Percentiles rank a stretch among this genome's conserved stretches.
Evolutionary conservation across 2,329 filamentous ascomycete species (phyloP).

Genomic region (Corynespora cassiicola): DNA sequence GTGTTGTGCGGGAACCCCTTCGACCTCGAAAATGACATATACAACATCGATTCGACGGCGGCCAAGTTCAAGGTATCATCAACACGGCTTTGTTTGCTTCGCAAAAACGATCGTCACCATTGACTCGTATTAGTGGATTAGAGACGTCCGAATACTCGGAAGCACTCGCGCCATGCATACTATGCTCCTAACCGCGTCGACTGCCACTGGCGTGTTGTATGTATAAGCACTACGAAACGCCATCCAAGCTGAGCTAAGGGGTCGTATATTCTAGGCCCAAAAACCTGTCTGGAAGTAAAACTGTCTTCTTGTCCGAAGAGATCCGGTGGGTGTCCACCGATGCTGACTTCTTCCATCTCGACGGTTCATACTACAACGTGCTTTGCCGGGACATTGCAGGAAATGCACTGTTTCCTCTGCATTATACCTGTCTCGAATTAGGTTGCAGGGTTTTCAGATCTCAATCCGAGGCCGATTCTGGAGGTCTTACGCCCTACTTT

Average conservation of each 20-base stretch:
- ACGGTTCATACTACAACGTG: slow-evolving; percentile 12
- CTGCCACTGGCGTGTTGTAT: too few relatives aligned
- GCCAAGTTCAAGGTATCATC: too few relatives aligned
- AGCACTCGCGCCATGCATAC: slow-evolving; percentile 11
- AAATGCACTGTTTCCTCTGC: slow-evolving; percentile 30
- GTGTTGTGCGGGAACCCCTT: slow-evolving; percentile 35
- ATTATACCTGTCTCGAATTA: slow-evolving; percentile 28
- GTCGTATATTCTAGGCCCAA: slow-evolving; percentile 3
- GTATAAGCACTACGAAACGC: too few relatives aligned
- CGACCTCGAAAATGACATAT: slow-evolving; percentile 26
- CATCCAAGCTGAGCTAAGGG: too few relatives aligned
- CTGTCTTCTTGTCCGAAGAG: slow-evolving; percentile 26
- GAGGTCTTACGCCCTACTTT: too few relatives aligned
- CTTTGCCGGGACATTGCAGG: slow-evolving; percentile 8
- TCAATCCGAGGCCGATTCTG: too few relatives aligned
- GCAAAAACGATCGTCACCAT: slow-evolving; percentile 18
- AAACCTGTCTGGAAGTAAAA: slow-evolving; percentile 12
- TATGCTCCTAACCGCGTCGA: too few relatives aligned
- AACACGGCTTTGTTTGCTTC: too few relatives aligned
- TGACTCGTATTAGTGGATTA: slow-evolving; percentile 28
- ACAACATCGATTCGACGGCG: slow-evolving; percentile 27
- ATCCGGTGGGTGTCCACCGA: slow-evolving; percentile 18
- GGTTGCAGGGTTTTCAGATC: slow-evolving; percentile 22
- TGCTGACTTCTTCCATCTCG: slow-evolving; percentile 21
- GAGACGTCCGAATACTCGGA: slow-evolving; percentile 27